Conservation (phyloP, 176 grass and related monocot species). For the Triticum timopheevii region DNA sequence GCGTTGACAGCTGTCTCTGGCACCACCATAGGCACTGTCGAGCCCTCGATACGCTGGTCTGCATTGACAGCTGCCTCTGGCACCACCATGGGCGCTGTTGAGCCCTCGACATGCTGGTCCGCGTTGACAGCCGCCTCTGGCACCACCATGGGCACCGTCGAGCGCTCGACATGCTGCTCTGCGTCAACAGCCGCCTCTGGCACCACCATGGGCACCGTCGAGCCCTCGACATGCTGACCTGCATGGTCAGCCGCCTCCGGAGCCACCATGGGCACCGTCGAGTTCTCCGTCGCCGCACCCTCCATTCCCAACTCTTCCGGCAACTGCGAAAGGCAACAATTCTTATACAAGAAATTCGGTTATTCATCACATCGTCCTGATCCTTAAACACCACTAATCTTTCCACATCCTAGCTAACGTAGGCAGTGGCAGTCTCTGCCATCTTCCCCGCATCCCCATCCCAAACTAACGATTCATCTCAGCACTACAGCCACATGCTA, state of each 20-base stretch:
- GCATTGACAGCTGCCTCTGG: background rate
- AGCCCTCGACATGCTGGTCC: slow-evolving; percentile 26
- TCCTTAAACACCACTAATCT: background rate
- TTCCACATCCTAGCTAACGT: background rate
- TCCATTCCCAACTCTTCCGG: slow-evolving; percentile 8
- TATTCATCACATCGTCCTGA: background rate
- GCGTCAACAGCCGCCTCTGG: background rate
- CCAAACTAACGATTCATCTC: background rate
- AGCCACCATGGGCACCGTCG: background rate
- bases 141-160: background rate
- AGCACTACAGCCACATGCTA: background rate
- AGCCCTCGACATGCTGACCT: slow-evolving; percentile 21
- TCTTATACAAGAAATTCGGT: background rate
- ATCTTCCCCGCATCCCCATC: background rate
- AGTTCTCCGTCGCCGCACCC: slow-evolving; percentile 27
- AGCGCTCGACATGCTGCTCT: slow-evolving; percentile 21
- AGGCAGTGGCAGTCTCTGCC: background rate
- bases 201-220: background rate
- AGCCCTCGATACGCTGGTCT: background rate
- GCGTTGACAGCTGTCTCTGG: background rate
- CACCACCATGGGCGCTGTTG: background rate
- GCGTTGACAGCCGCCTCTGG: background rate
- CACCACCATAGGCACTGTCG: background rate
- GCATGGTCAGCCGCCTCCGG: background rate
- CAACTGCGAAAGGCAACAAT: background rate